Percentiles rank a stretch among this genome's conserved stretches.
Conservation (phyloP, 768 basidiomycete species). For the Suillus discolor region DNA sequence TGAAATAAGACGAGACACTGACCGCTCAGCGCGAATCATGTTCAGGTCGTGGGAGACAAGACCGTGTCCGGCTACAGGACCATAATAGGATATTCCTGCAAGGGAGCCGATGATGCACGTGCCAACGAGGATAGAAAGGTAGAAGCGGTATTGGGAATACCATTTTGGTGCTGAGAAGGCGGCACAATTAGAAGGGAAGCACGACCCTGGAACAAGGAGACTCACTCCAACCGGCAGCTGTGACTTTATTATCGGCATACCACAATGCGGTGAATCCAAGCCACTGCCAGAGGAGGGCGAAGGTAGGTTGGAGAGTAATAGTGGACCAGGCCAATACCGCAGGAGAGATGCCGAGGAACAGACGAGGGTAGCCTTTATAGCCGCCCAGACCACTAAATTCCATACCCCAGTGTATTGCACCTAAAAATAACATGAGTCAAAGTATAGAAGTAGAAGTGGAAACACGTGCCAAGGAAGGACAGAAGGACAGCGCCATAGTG, state of each 20-base stretch:
- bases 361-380: slow-evolving; percentile 73
- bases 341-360: slow-evolving; percentile 82
- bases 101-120: slow-evolving; percentile 89
- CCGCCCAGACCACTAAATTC: slow-evolving; percentile 90
- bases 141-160: slow-evolving; percentile 98
- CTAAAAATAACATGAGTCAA: slow-evolving; percentile 31
- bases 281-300: slow-evolving; percentile 87
- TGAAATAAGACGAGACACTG: background rate
- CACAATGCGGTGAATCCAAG: slow-evolving; percentile 85
- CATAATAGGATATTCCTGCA: slow-evolving; percentile 86
- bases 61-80: slow-evolving; percentile 78
- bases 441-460: background rate
- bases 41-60: slow-evolving; percentile 67
- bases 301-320: slow-evolving; percentile 75
- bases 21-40: slow-evolving; percentile 53
- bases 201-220: slow-evolving; percentile 15
- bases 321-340: slow-evolving; percentile 90
- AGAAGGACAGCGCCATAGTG: slow-evolving; percentile 95
- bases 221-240: slow-evolving; percentile 85
- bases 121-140: slow-evolving; percentile 87
- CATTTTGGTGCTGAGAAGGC: slow-evolving; percentile 77
- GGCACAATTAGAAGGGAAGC: slow-evolving; percentile 27
- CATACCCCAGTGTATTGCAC: slow-evolving; percentile 95
- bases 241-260: slow-evolving; percentile 81
- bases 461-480: slow-evolving; percentile 80